Base-by-base conservation (phyloP, 2,329 filamentous ascomycete genomes). In the Lecanicillium sp. region DNA sequence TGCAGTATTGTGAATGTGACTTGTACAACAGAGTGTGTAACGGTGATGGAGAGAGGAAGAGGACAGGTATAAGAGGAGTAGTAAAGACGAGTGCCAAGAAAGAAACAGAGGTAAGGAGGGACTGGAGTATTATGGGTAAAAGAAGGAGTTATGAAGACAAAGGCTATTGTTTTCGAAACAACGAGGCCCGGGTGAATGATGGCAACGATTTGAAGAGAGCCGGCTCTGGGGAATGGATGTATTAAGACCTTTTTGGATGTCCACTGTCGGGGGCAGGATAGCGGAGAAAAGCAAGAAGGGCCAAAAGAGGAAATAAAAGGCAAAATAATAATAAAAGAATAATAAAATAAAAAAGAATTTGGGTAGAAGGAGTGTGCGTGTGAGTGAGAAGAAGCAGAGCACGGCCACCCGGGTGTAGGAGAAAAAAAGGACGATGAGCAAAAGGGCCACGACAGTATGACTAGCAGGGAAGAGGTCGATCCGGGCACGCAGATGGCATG, bases 191-290 rank as follows among this genome's bases (percentile, higher is more conserved):
- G 32, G 19, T 44, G 33, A 45, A 27, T 36, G 38, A 45, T 44
- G 33, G 17, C 10, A 35, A 20, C 37, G 24, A 5, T 33, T 35
- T 7, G 27, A 38, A 42, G 37, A 41, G 37, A 48, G 20, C 45
- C 45, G 23, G 45, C 45, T 48, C 45, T 42, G 38, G 37, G 43
- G 38, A 37, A 41, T 38, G 9, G 37, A 33, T 24, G 37, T 48
- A 42, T 36, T 45, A 38, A 38, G 37, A 19, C 26, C 26, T 40
- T 11, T 40, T 23, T 33, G 35, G 27, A n/a, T n/a, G n/a, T n/a
- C n/a, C n/a, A n/a, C n/a, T n/a, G n/a, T n/a, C n/a, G n/a, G n/a
- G n/a, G n/a, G n/a, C n/a, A n/a, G 7, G 12, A 29, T 12, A 21
- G 19, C 43, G 24, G 24, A 30, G 9, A 33, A 23, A 33, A 40